Evolutionary conservation across 441 rosid genomes (phyloP).

Genomic region (Gossypium aridum): DNA sequence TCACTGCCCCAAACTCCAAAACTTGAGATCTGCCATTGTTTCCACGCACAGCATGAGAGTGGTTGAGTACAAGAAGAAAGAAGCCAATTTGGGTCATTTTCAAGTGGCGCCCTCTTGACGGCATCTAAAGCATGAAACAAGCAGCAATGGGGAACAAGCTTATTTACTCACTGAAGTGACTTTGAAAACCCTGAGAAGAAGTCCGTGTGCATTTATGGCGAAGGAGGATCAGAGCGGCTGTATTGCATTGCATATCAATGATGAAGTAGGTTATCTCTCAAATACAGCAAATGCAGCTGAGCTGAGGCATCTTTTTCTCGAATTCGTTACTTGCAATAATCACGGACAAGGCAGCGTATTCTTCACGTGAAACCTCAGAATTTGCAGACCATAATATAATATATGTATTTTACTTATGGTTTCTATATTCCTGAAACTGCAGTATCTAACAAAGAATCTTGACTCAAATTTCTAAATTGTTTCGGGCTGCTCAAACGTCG

Average conservation of each 20-base stretch:
- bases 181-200: background rate
- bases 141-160: background rate
- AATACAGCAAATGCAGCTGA: background rate
- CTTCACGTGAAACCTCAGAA: conserved; percentile 55
- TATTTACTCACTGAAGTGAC: background rate
- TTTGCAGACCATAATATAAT: conserved; percentile 19
- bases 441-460: conserved; percentile 6
- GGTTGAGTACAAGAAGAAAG: background rate
- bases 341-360: conserved; percentile 43
- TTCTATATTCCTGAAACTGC: conserved; percentile 19
- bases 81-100: background rate
- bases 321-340: conserved; percentile 34
- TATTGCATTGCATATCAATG: background rate
- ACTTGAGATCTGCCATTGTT: conserved; percentile 17
- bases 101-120: background rate
- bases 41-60: background rate
- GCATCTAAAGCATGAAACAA: background rate
- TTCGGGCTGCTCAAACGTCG: conserved; percentile 20
- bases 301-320: conserved; percentile 31
- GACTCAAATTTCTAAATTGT: background rate
- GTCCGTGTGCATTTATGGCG: conserved; percentile 2
- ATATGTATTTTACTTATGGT: conserved; percentile 9
- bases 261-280: conserved; percentile 14
- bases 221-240: conserved; percentile 9
- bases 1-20: conserved; percentile 6